These are phyloP conservation scores for Rubia yunnanensis DNA, from an alignment of 257 asterid species.

Conservation along the genomic window DNA sequence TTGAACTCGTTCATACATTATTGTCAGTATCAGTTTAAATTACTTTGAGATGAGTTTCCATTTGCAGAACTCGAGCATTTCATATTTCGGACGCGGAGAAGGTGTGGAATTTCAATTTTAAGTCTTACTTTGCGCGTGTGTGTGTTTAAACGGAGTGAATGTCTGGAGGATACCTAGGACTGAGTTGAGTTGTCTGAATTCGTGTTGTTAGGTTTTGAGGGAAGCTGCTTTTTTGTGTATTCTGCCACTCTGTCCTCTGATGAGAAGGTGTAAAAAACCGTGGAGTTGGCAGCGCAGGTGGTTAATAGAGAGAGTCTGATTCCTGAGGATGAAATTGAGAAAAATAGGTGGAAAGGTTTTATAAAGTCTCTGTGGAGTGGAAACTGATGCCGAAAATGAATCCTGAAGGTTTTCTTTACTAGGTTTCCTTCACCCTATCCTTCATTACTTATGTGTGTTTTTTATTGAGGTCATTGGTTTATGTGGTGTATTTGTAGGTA, in stretches of 20 bases:
- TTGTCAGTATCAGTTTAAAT: constrained; percentile 3
- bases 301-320: constrained; percentile 12
- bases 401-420: constrained; percentile 57
- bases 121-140: not conserved
- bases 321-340: constrained; percentile 44
- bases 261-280: constrained; percentile 29
- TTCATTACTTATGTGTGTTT: not conserved
- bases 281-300: constrained; percentile 27
- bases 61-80: constrained; percentile 33
- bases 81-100: constrained; percentile 30
- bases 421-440: not conserved
- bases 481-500: constrained; percentile 47
- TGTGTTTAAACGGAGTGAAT: not conserved
- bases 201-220: constrained; percentile 25
- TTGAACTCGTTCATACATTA: too few species aligned
- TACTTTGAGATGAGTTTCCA: constrained; percentile 7
- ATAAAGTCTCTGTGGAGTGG: constrained; percentile 54
- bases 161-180: constrained; percentile 10
- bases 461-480: constrained; percentile 6
- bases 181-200: constrained; percentile 4
- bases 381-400: constrained; percentile 67
- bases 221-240: constrained; percentile 23
- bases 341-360: constrained; percentile 55
- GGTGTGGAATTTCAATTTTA: constrained; percentile 20
- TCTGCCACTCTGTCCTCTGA: constrained; percentile 31